Conservation (phyloP, 495 filamentous ascomycete species). For the Penicillium roqueforti region DNA sequence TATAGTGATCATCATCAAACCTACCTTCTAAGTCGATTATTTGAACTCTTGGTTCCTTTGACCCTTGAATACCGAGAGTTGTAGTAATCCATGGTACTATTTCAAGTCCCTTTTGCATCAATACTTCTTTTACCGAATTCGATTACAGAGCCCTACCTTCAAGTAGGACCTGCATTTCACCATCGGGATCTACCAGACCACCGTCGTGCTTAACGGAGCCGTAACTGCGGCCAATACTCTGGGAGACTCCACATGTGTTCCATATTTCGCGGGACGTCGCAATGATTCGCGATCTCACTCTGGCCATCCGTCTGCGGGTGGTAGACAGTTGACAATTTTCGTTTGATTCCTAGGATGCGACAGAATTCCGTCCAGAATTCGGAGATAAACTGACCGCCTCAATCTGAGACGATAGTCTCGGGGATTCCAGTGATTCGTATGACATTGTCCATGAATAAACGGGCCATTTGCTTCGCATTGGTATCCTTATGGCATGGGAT, state of each 20-base stretch:
- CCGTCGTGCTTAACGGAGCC: no score
- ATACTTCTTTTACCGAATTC: not conserved
- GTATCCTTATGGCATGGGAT: not conserved
- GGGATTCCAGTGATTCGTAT: not conserved
- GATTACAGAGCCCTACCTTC: not conserved
- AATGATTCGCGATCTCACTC: no score
- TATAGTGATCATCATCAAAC: not conserved
- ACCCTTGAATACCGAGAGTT: not conserved
- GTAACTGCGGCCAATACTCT: no score
- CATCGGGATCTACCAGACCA: conserved; percentile 1
- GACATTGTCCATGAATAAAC: not conserved
- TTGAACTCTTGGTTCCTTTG: not conserved
- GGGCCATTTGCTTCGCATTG: not conserved
- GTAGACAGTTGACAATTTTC: no score
- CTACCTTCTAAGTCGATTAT: not conserved
- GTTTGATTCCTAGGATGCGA: not conserved
- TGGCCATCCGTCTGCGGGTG: no score
- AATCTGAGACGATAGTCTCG: not conserved
- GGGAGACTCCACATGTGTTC: no score
- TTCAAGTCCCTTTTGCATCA: not conserved
- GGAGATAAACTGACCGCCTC: conserved; percentile 9
- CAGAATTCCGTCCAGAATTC: conserved; percentile 5
- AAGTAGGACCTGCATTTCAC: not conserved
- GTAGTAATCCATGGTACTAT: not conserved
- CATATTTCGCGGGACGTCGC: no score